Conservation (phyloP, 2,329 filamentous ascomycete species). For the Alternaria angustiovoidea region DNA sequence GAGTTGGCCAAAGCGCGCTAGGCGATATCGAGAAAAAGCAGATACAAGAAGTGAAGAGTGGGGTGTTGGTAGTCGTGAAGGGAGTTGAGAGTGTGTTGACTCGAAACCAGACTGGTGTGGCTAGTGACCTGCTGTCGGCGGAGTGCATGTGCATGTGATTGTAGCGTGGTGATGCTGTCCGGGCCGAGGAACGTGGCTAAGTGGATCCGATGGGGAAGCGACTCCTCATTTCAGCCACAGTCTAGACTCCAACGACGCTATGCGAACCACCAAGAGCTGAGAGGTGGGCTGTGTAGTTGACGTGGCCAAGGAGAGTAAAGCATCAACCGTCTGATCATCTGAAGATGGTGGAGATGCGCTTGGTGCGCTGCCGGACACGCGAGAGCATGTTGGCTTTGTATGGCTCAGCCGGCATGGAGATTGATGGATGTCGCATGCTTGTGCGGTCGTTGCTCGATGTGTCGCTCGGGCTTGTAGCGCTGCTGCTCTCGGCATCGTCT, state of each 20-base stretch:
- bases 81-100: slow-evolving; percentile 3
- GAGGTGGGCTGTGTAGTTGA: slow-evolving; percentile 28
- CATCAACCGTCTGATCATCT: slow-evolving; percentile 31
- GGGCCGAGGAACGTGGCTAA: slow-evolving; percentile 23
- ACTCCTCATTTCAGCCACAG: slow-evolving; percentile 17
- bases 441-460: slow-evolving; percentile 45
- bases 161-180: slow-evolving; percentile 15
- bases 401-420: slow-evolving; percentile 38
- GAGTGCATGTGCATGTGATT: slow-evolving; percentile 12
- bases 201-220: slow-evolving; percentile 20
- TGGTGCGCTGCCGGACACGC: slow-evolving; percentile 47
- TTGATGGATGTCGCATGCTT: slow-evolving; percentile 41
- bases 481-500: slow-evolving; percentile 40
- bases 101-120: slow-evolving; percentile 5
- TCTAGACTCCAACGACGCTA: slow-evolving; percentile 33
- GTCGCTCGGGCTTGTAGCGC: slow-evolving; percentile 43
- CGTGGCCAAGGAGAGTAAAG: slow-evolving; percentile 15
- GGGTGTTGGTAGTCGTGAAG: slow-evolving; percentile 10
- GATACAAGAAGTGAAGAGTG: slow-evolving; percentile 34
- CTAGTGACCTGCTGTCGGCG: slow-evolving; percentile 6
- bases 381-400: slow-evolving; percentile 45
- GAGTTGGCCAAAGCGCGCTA: slow-evolving; percentile 14
- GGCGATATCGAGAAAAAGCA: slow-evolving; percentile 21
- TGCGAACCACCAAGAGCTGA: slow-evolving; percentile 21
- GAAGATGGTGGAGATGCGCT: slow-evolving; percentile 50